Evolutionary conservation across 164 flowering plant species (phyloP), one percentile per base, ranked within the genome.

Genomic region (Platanus orientalis): DNA sequence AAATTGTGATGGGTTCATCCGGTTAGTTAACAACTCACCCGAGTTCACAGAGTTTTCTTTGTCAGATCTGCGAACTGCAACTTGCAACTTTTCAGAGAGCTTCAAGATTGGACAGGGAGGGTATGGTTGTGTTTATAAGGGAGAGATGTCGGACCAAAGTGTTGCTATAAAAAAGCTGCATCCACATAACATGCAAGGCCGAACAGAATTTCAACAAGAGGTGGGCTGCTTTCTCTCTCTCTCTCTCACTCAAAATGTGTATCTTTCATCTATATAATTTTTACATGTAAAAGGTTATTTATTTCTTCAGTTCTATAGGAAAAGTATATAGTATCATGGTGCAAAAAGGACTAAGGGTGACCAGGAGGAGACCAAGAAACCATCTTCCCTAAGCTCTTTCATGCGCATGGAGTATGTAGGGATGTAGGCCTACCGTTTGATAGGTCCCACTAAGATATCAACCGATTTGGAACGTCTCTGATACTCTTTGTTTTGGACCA

Each of bases 21-120:
- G 80, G n/a, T 61, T 66, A 55, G 49, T 57, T 42, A 76, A 64
- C 27, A 72, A 73, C 62, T 48, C 69, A 19, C 68, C 73, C 32
- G 76, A 75, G 57, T 66, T 84, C 50, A 79, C 77, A 40, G 86
- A 81, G 52, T 84, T 85, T 71, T 83, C 89, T 51, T 62, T 83
- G 63, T 63, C 73, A 7, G 97, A 92, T 65, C 48, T 89, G 61
- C 74, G 83, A 66, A 70, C 75, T 42, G 97, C 96, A 24, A 87
- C 96, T 12, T 92, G 88, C 71, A 70, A 83, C 63, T 92, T 92
- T 70, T 85, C 92, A 4, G 89, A 89, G 73, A 82, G 90, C 71
- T 89, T 92, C 76, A 84, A 76, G 67, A 71, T 89, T 78, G 84
- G 87, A 20, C 76, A 82, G 23, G 84, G 87, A 23, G 80, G 76